Base-by-base conservation (phyloP, 352 stramenopile species). In the Globisporangium abappressorium region DNA sequence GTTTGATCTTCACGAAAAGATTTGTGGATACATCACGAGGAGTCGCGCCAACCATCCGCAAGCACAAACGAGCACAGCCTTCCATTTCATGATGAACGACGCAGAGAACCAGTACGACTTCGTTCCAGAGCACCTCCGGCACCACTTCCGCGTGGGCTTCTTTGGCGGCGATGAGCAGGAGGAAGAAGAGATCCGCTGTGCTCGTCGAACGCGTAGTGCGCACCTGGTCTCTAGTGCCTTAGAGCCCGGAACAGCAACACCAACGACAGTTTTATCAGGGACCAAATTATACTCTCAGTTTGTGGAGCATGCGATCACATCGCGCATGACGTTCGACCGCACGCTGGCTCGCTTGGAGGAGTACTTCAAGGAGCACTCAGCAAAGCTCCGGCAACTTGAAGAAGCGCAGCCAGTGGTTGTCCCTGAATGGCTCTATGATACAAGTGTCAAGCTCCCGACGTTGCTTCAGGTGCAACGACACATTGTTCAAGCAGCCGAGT, bases 381-480 rank as follows among this genome's bases (percentile, higher is more conserved):
- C 28, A 0, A 78, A 65, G 12, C 57, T 82, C 12, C 46, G 62
- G 22, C 59, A 66, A 5, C 59, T 84, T 6, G 75, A 85, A n/a
- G 14, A 51, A 54, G 47, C 36, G 26, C 61, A 69, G 33, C 43
- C 47, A 20, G 49, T 63, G 11, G 12, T 65, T n/a, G 49, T 64
- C 2, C 60, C 62, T 6, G 18, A 28, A 3, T 77, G 49, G 62
- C 11, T 69, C 41, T 74, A 61, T 34, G 46, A 71, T 18, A 28
- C 36, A 15, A 24, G 18, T 1, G 49, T 79, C 69, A 82, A 76
- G 24, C 73, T 87, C 15, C 83, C 81, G 0, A 92, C 81, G 22
- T 63, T 92, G 33, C 70, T 91, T 1, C 86, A 94, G 62, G 60
- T 78, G 0, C 83, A 93, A 53, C 77, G 83, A 6, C 76, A 81